Conservation (phyloP, 2,329 filamentous ascomycete genomes). For the Fusarium solani-melongenae region DNA sequence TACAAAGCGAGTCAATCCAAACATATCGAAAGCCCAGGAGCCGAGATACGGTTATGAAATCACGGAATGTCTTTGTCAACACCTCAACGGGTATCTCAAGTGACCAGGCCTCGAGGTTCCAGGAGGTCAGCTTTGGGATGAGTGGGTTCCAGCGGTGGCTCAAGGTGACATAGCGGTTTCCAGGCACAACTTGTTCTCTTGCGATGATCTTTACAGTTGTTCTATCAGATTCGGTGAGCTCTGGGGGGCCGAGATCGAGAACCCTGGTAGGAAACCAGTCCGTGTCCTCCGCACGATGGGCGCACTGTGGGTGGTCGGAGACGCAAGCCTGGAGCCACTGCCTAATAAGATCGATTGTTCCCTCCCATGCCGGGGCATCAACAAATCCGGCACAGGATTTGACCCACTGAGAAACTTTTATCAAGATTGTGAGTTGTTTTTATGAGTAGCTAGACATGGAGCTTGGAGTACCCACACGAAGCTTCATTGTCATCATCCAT, state of each 20-base stretch:
- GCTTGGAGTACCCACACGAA: not conserved
- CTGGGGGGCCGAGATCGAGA: not conserved
- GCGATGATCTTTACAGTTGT: not conserved
- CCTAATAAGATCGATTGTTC: not conserved
- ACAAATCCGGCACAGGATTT: not conserved
- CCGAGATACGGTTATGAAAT: not conserved
- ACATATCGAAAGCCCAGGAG: not conserved
- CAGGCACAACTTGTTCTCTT: not conserved
- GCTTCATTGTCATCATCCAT: not conserved
- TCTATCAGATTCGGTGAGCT: not conserved
- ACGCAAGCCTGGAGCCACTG: not conserved
- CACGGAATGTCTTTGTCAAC: not conserved
- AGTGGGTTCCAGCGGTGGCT: not conserved
- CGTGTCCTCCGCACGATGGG: not conserved
- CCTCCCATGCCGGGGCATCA: not conserved
- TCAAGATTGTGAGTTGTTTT: not conserved
- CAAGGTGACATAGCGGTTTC: not conserved
- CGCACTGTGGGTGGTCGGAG: not conserved
- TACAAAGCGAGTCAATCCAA: not conserved
- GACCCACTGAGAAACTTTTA: not conserved
- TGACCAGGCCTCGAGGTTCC: not conserved
- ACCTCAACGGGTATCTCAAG: rapidly evolving
- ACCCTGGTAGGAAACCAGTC: not conserved
- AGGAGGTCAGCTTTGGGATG: not conserved
- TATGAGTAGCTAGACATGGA: not conserved